Base-by-base conservation (phyloP, 1,139 yeast genomes). In the Yamadazyma atmosphaerica region DNA sequence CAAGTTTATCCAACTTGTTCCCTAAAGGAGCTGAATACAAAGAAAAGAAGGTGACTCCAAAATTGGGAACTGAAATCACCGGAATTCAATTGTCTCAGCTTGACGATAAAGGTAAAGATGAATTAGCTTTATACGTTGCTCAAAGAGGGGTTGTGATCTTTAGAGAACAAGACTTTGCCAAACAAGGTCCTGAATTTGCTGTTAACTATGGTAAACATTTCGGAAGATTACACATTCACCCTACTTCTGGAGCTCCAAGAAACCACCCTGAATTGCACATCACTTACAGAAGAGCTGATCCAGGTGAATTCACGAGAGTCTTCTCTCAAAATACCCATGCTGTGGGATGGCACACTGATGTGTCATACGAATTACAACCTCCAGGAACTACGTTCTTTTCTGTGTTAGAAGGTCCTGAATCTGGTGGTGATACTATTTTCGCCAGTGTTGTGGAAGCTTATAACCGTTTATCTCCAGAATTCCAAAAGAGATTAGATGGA, bases 341-440 rank as follows among this genome's bases (percentile, higher is more conserved):
- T 34, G 56, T 64, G 14, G 45, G 53, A 5, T 82, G 84, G 83
- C 87, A 82, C 57, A 69, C 83, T 0, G 87, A 82, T 54, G 82
- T 78, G 22, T 69, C 84, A 11, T 81, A 80, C 56, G 87, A 81
- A 50, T 60, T 65, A 40, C 86, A 79, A 55, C 83, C 87, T 3
- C 84, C 87, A 2, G 74, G 81, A 2, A 63, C 74, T 42, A 82
- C 87, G 1, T 65, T 78, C 33, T 76, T 82, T 49, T 67, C 77
- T 33, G 71, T 79, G 42, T 58, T 75, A 35, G 80, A 69, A 49
- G 83, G 80, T 24, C 81, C 86, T 30, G 72, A 71, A 38, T 56
- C 74, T 12, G 88, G 88, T 37, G 87, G 88, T 37, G 87, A 82
- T 56, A 82, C 88, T 11, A 59, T 77, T 34, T 82, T 82, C 63